Conservation (phyloP, 768 basidiomycete species). For the Tulasnella sp. region DNA sequence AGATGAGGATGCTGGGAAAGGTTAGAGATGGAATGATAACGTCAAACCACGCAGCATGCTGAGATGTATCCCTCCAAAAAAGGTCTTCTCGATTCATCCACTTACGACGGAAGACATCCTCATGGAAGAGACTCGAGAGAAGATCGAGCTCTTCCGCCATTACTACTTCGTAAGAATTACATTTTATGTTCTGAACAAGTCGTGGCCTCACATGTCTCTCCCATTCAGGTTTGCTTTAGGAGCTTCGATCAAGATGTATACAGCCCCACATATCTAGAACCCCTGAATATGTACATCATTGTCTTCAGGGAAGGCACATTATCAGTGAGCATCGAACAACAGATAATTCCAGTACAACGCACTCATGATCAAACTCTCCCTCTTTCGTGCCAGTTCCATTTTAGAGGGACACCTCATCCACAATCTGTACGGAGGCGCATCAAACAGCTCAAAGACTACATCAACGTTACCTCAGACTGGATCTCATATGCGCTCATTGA, state of each 20-base stretch:
- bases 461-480: constrained; percentile 98
- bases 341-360: no score
- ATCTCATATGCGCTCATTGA: constrained; percentile 99
- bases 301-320: constrained; percentile 95
- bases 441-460: constrained; percentile 98
- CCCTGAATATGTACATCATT: constrained; percentile 99
- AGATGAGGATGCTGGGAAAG: constrained; percentile 95
- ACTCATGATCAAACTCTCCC: background rate
- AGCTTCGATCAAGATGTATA: constrained; percentile 98
- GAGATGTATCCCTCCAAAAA: background rate
- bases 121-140: constrained; percentile 99
- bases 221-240: constrained; percentile 68
- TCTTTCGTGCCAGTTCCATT: constrained; percentile 65
- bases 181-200: background rate
- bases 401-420: constrained; percentile 92
- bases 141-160: constrained; percentile 97
- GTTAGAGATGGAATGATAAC: no score
- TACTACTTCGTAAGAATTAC: constrained; percentile 62
- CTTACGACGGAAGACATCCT: constrained; percentile 98
- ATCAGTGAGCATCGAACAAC: constrained; percentile 60
- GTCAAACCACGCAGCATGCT: constrained; percentile 31
- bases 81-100: constrained; percentile 97
- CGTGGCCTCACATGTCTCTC: background rate
- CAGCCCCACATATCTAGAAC: constrained; percentile 93
- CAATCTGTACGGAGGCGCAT: constrained; percentile 97